Evolutionary conservation across 495 filamentous ascomycete genomes (phyloP).

Genomic region (Penicillium longicatenatum): DNA sequence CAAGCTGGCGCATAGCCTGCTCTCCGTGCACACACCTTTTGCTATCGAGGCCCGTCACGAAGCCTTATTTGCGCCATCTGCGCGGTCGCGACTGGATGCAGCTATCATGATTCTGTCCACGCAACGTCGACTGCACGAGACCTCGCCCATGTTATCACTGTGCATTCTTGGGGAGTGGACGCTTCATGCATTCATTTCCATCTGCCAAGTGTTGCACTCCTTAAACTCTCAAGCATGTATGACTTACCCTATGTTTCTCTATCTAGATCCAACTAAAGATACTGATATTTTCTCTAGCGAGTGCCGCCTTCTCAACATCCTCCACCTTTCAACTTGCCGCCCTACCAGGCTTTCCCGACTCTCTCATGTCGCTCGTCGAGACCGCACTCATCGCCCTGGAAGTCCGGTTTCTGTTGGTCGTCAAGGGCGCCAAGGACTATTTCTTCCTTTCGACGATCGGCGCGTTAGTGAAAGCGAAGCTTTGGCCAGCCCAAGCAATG

Average conservation of each 20-base stretch:
- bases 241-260: not conserved
- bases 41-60: conserved; percentile 42
- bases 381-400: conserved; percentile 38
- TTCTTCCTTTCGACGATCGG: conserved; percentile 47
- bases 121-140: conserved; percentile 39
- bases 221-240: conserved; percentile 14
- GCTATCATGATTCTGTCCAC: conserved; percentile 43
- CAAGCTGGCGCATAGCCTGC: conserved; percentile 38
- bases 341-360: conserved; percentile 40
- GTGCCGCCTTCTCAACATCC: conserved; percentile 14
- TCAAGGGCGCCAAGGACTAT: conserved; percentile 50
- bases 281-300: conserved; percentile 8
- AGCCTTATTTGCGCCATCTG: conserved; percentile 41
- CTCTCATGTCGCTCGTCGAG: conserved; percentile 40
- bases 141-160: conserved; percentile 37
- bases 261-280: not conserved
- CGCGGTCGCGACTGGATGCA: conserved; percentile 40
- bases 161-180: conserved; percentile 45
- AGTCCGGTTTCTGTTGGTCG: conserved; percentile 34
- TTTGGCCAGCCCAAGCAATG: conserved; percentile 40
- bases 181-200: conserved; percentile 39
- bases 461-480: conserved; percentile 40
- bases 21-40: conserved; percentile 48
- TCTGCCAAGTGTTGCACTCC: conserved; percentile 41
- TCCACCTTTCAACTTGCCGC: conserved; percentile 30